Conservation (phyloP, 345 rosid species). For the Salix caprea region DNA sequence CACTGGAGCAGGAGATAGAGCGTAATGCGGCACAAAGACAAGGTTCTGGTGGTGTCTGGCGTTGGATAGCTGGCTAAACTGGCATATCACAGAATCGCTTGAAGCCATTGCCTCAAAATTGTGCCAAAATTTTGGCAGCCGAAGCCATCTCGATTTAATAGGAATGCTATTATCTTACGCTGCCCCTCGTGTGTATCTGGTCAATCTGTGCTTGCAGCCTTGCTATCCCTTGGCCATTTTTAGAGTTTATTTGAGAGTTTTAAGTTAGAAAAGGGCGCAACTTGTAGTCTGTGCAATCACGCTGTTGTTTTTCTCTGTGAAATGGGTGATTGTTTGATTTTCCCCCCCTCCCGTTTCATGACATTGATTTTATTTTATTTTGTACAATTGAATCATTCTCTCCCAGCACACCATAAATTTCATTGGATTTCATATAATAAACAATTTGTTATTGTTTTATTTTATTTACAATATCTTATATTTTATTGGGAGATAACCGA, state of each 20-base stretch:
- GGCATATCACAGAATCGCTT: conserved; percentile 10
- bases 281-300: conserved; percentile 5
- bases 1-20: conserved; percentile 63
- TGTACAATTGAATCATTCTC: neutral
- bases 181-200: neutral
- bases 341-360: neutral
- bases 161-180: neutral
- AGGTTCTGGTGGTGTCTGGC: conserved; percentile 83
- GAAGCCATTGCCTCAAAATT: conserved; percentile 9
- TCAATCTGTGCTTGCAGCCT: neutral
- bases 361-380: neutral
- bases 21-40: conserved; percentile 43
- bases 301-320: neutral
- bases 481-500: neutral
- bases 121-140: neutral
- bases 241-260: neutral
- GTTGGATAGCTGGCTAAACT: conserved; percentile 56
- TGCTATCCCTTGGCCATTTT: neutral
- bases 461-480: neutral
- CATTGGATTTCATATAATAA: neutral
- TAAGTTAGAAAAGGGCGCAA: neutral
- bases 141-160: neutral
- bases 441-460: neutral
- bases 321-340: neutral
- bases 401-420: neutral